phyloP scores from a whole-genome alignment of 2,329 filamentous ascomycete species.

The Basipetospora sp. region DNA sequence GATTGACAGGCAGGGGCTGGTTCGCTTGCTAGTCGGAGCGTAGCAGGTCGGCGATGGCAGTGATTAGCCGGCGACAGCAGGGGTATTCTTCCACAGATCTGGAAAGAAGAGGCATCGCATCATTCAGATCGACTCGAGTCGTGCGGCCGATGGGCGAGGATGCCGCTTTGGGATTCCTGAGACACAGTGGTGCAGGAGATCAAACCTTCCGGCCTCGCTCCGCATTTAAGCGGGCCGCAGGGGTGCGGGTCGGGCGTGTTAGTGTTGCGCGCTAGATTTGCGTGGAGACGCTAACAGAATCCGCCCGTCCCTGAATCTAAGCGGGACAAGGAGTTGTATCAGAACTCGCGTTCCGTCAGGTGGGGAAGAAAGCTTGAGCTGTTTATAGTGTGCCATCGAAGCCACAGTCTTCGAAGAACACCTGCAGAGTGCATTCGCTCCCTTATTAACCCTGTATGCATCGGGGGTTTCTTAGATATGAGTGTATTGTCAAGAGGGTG shows the following conservation, averaged over 20 bases:
- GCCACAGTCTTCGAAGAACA: no score
- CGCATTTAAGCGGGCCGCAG: conserved; percentile 4
- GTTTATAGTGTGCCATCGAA: no score
- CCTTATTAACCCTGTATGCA: conserved; percentile 2
- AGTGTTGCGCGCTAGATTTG: background rate
- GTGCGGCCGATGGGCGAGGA: no score
- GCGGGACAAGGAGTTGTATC: conserved; percentile 6
- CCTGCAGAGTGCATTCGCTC: background rate
- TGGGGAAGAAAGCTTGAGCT: no score
- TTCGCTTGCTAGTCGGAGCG: no score
- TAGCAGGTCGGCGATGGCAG: background rate
- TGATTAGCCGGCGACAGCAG: background rate
- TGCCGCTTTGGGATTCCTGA: background rate
- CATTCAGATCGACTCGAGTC: no score
- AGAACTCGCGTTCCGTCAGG: conserved; percentile 1
- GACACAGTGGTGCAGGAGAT: conserved; percentile 2
- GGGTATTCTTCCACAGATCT: background rate
- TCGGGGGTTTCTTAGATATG: conserved; percentile 1
- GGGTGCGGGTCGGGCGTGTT: background rate
- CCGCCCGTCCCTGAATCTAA: background rate
- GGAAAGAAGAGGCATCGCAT: no score
- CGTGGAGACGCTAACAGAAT: conserved; percentile 1
- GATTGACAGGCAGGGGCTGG: background rate
- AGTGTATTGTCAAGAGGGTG: no score
- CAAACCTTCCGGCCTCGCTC: conserved; percentile 3